Conservation (phyloP, 2,329 filamentous ascomycete genomes). For the Cadophora luteo-olivacea region DNA sequence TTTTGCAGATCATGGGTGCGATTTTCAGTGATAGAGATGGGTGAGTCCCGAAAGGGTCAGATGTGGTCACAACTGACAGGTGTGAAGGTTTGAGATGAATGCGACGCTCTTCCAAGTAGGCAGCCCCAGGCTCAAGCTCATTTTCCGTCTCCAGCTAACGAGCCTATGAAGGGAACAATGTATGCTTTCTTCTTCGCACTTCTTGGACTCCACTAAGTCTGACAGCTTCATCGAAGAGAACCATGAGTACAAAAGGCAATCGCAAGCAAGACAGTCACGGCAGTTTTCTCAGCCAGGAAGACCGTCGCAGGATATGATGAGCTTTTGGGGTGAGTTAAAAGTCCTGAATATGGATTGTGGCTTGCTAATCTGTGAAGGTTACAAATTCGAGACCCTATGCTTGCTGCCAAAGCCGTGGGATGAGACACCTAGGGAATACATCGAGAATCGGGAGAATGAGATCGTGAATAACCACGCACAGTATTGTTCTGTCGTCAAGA, state of each 20-base stretch:
- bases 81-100: conserved; percentile 88
- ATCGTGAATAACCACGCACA: conserved; percentile 89
- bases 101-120: conserved; percentile 85
- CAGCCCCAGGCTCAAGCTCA: conserved; percentile 12
- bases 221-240: conserved; percentile 91
- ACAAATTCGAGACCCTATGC: conserved; percentile 92
- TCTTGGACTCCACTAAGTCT: conserved; percentile 35
- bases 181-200: conserved; percentile 44
- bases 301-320: conserved; percentile 80
- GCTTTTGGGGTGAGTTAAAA: conserved; percentile 77
- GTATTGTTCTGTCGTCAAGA: conserved; percentile 93
- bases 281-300: conserved; percentile 57
- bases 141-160: conserved; percentile 27
- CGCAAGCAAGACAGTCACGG: conserved; percentile 62
- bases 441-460: conserved; percentile 75
- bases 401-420: conserved; percentile 79
- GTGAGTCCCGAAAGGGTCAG: conserved; percentile 50
- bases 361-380: conserved; percentile 62
- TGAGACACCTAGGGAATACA: conserved; percentile 74
- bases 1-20: conserved; percentile 76
- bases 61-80: conserved; percentile 18
- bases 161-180: conserved; percentile 58
- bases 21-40: conserved; percentile 84
- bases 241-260: conserved; percentile 72
- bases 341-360: neutral